Conservation (phyloP, 495 filamentous ascomycete species). For the Lindgomyces ingoldianus region DNA sequence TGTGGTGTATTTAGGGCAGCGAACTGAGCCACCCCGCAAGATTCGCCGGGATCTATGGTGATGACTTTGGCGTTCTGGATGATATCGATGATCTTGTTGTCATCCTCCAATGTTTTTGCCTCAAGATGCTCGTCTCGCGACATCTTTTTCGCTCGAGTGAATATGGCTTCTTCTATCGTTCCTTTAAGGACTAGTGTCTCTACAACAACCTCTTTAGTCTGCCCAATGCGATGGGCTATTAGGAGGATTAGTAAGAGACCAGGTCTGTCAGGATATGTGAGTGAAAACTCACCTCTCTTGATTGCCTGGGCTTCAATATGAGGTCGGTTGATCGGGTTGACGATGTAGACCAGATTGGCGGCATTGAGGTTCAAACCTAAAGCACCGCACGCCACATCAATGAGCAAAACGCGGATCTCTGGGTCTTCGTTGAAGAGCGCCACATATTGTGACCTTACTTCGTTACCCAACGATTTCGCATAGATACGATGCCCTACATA, state of each 20-base stretch:
- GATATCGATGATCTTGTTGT: constrained; percentile 72
- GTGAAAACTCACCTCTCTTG: constrained; percentile 59
- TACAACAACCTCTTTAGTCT: constrained; percentile 75
- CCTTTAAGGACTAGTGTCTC: constrained; percentile 75
- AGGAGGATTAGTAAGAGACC: neutral
- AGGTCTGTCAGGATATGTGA: too few species aligned
- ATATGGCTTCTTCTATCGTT: constrained; percentile 84
- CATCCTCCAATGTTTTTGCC: constrained; percentile 73
- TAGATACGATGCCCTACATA: constrained; percentile 60
- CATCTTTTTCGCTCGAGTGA: constrained; percentile 74
- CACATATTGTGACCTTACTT: constrained; percentile 69
- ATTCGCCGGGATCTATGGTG: constrained; percentile 53
- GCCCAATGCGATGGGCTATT: constrained; percentile 77
- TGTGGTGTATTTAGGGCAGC: constrained; percentile 56
- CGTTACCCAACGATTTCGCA: constrained; percentile 64
- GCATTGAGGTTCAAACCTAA: constrained; percentile 81
- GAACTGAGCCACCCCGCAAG: constrained; percentile 54
- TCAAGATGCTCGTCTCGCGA: constrained; percentile 69
- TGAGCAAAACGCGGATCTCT: constrained; percentile 71
- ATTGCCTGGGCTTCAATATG: constrained; percentile 89
- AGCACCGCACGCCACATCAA: constrained; percentile 86
- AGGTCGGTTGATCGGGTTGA: constrained; percentile 84
- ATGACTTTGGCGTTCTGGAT: constrained; percentile 72
- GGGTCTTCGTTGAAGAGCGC: constrained; percentile 70
- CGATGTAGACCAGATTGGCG: constrained; percentile 86